Evolutionary conservation across 106 monocot species (phyloP).

Genomic region (Iris macrosiphon): DNA sequence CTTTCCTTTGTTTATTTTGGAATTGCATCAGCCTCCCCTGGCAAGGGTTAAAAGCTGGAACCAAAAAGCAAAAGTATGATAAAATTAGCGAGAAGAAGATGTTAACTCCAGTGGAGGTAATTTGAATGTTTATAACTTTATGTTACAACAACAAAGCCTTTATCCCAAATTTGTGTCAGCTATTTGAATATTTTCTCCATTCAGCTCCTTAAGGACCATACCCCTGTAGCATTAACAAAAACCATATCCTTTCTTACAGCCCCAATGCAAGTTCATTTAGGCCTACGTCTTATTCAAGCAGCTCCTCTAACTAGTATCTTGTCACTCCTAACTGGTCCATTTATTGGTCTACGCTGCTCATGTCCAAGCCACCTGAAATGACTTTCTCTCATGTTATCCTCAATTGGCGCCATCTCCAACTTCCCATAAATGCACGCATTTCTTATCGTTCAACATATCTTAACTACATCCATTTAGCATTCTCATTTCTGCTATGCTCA

Average conservation of each 20-base stretch:
- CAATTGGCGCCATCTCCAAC: no score
- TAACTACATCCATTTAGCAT: neutral
- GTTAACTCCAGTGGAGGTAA: conserved; percentile 36
- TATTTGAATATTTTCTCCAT: neutral
- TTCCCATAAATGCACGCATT: no score
- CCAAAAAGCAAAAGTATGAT: conserved; percentile 42
- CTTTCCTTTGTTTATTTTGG: neutral
- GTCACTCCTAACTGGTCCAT: no score
- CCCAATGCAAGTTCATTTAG: no score
- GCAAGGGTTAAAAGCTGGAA: conserved; percentile 40
- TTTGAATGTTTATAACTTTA: neutral
- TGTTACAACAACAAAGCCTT: neutral
- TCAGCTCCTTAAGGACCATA: neutral
- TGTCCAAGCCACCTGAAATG: no score
- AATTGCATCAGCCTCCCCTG: conserved; percentile 25
- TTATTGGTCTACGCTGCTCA: no score
- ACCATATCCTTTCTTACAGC: no score
- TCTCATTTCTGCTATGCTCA: neutral
- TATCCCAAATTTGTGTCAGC: no score
- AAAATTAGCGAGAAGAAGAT: conserved; percentile 45
- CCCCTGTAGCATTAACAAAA: neutral
- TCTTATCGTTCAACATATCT: neutral
- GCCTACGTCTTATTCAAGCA: no score
- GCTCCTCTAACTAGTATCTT: no score
- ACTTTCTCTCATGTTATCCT: no score